Evolutionary conservation across 352 stramenopile genomes (phyloP).

Genomic region (Synura sp.): DNA sequence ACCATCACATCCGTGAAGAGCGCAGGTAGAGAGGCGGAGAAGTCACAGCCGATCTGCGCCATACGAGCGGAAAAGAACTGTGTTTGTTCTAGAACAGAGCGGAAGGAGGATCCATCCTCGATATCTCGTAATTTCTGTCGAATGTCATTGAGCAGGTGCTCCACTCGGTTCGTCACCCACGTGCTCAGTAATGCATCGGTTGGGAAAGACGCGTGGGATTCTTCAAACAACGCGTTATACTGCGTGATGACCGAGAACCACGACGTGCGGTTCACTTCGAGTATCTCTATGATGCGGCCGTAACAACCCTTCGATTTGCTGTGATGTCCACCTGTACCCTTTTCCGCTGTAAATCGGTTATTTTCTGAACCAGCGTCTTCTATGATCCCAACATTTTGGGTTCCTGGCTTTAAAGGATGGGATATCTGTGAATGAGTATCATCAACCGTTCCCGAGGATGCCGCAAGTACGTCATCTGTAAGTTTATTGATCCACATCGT

Average conservation of each 20-base stretch:
- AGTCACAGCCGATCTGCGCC: slow-evolving; percentile 61
- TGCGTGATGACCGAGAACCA: slow-evolving; percentile 48
- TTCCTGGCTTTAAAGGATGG: too few species aligned
- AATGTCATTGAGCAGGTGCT: slow-evolving; percentile 57
- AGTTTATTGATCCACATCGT: slow-evolving; percentile 60
- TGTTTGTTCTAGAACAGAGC: slow-evolving; percentile 54
- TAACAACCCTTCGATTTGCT: slow-evolving; percentile 50
- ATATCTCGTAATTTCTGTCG: slow-evolving; percentile 47
- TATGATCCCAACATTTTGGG: too few species aligned
- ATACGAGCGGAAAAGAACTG: slow-evolving; percentile 62
- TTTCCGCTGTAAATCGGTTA: too few species aligned
- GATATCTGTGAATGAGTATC: too few species aligned
- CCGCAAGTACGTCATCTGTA: slow-evolving; percentile 47
- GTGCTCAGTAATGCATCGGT: slow-evolving; percentile 53
- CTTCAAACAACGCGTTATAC: slow-evolving; percentile 46
- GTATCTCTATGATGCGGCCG: slow-evolving; percentile 60
- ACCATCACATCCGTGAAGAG: slow-evolving; percentile 58
- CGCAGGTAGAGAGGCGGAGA: slow-evolving; percentile 54
- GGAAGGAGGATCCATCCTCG: slow-evolving; percentile 56
- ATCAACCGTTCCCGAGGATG: too few species aligned
- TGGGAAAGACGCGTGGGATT: not conserved
- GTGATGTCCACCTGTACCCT: too few species aligned
- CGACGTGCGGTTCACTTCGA: slow-evolving; percentile 60
- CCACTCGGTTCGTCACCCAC: slow-evolving; percentile 57
- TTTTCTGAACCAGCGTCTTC: too few species aligned